phyloP scores from a whole-genome alignment of 2,329 filamentous ascomycete genomes.

The Lachnellula subtilissima region DNA sequence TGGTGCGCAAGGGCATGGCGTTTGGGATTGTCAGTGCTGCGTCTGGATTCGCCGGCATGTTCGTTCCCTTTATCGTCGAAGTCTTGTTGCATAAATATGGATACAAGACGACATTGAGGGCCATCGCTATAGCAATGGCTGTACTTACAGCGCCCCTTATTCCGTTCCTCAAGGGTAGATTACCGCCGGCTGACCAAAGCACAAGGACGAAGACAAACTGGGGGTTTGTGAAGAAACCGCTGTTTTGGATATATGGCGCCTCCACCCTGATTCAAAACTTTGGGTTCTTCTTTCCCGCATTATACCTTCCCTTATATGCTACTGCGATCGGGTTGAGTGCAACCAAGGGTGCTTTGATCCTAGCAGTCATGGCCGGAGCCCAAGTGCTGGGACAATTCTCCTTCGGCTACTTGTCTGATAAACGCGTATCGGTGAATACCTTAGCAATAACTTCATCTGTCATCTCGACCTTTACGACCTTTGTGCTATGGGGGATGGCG shows the following conservation, averaged over 20 bases:
- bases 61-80: conserved; percentile 50
- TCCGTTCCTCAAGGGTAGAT: conserved; percentile 50
- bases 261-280: conserved; percentile 44
- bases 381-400: conserved; percentile 46
- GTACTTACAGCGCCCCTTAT: conserved; percentile 50
- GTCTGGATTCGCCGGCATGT: conserved; percentile 45
- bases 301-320: conserved; percentile 62
- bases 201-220: conserved; percentile 37
- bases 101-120: conserved; percentile 48
- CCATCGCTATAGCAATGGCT: conserved; percentile 49
- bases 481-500: conserved; percentile 50
- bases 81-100: conserved; percentile 47
- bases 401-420: conserved; percentile 46
- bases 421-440: conserved; percentile 35
- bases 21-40: conserved; percentile 50
- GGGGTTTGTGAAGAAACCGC: conserved; percentile 39
- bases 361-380: conserved; percentile 45
- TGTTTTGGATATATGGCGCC: conserved; percentile 44
- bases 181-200: conserved; percentile 36
- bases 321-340: conserved; percentile 60
- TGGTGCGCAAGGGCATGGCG: conserved; percentile 52
- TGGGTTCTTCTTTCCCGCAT: conserved; percentile 46
- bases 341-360: conserved; percentile 55
- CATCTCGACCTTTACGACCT: conserved; percentile 41
- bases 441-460: conserved; percentile 41